Evolutionary conservation across 208 protist genomes (phyloP).

Genomic region (Trypanosoma rangeli): DNA sequence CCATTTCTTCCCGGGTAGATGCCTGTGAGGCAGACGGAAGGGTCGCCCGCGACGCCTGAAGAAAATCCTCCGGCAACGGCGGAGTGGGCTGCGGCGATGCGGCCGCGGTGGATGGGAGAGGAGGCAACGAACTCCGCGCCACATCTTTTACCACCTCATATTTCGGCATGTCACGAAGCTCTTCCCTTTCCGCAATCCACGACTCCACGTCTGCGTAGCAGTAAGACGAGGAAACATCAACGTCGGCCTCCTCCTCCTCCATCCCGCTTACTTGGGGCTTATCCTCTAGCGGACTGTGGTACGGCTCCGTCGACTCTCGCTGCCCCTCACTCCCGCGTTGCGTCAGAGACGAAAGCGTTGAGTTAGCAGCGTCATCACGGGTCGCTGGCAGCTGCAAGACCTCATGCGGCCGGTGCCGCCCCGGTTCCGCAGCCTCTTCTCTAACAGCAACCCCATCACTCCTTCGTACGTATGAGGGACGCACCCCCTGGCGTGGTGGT

Average conservation of each 20-base stretch:
- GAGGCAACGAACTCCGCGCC: constrained; percentile 8
- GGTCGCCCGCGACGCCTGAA: constrained; percentile 28
- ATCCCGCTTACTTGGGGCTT: background rate
- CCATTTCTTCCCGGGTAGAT: constrained; percentile 67
- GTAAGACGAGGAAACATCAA: constrained; percentile 38
- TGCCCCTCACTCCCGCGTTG: constrained; percentile 16
- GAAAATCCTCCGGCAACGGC: constrained; percentile 60
- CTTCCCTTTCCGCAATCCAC: constrained; percentile 25
- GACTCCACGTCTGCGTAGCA: constrained; percentile 38
- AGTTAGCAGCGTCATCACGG: constrained; percentile 3
- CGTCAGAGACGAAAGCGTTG: constrained; percentile 23
- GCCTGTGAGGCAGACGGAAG: constrained; percentile 17
- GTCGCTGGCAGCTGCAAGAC: background rate
- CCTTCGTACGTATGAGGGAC: background rate
- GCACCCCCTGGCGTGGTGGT: background rate
- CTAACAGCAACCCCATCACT: background rate
- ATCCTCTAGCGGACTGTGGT: constrained; percentile 7
- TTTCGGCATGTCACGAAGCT: background rate
- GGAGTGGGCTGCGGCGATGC: background rate
- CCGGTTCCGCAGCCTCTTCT: background rate
- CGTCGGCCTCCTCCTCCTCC: constrained; percentile 10
- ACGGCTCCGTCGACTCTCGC: constrained; percentile 13
- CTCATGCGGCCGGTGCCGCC: background rate
- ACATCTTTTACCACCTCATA: background rate
- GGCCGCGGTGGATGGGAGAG: constrained; percentile 15